Percentiles rank a stretch among this genome's conserved stretches.
phyloP scores from a whole-genome alignment of 2,329 filamentous ascomycete species.

The Bretziella fagacearum region DNA sequence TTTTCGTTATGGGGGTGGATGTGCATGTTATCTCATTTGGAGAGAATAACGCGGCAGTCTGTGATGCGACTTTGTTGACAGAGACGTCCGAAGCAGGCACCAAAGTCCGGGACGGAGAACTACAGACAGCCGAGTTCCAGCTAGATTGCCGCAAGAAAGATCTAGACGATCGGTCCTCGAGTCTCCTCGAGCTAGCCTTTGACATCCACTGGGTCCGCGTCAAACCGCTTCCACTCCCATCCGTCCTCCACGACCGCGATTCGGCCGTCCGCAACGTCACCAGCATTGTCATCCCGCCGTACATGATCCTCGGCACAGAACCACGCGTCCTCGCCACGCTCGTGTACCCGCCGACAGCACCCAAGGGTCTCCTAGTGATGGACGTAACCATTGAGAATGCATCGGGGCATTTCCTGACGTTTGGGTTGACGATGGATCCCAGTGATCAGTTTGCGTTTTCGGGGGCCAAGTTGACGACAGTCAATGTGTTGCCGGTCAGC shows the following conservation, averaged over 20 bases:
- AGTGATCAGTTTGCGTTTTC: slow-evolving; percentile 88
- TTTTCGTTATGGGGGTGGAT: slow-evolving; percentile 46
- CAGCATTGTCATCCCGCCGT: slow-evolving; percentile 58
- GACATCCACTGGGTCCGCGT: slow-evolving; percentile 60
- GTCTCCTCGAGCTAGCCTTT: slow-evolving; percentile 58
- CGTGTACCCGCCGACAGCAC: slow-evolving; percentile 25
- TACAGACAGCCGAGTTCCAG: slow-evolving; percentile 56
- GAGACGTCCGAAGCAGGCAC: slow-evolving; percentile 27
- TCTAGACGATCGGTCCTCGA: slow-evolving; percentile 66
- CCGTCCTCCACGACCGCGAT: slow-evolving; percentile 13
- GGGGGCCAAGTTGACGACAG: slow-evolving; percentile 61
- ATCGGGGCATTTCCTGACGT: slow-evolving; percentile 85
- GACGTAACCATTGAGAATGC: slow-evolving; percentile 72
- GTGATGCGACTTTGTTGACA: slow-evolving; percentile 28
- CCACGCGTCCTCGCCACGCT: slow-evolving; percentile 61
- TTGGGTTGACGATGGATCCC: slow-evolving; percentile 81
- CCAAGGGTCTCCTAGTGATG: slow-evolving; percentile 27
- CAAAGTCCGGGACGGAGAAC: slow-evolving; percentile 45
- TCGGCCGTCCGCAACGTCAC: slow-evolving; percentile 38
- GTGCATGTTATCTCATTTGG: slow-evolving; percentile 39
- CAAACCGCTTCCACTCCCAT: slow-evolving; percentile 14
- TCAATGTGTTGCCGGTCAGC: slow-evolving; percentile 72
- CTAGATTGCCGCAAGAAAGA: slow-evolving; percentile 58
- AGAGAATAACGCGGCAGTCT: slow-evolving; percentile 42
- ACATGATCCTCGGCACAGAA: slow-evolving; percentile 66